Base-by-base conservation (phyloP, 805 yeast species). In the Komagataella phaffii region DNA sequence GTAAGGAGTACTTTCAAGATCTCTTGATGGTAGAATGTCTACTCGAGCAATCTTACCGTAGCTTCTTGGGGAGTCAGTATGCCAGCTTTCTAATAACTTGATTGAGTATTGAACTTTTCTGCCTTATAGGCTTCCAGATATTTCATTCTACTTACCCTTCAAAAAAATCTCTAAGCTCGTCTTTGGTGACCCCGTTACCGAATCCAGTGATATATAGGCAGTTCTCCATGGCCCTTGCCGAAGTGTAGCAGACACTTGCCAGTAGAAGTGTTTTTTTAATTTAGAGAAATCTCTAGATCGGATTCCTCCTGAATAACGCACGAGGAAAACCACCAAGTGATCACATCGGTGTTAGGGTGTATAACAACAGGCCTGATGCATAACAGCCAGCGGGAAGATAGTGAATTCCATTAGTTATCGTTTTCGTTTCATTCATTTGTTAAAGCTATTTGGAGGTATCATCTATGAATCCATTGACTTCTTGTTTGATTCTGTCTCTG, bases 401-500 rank as follows among this genome's bases (percentile, higher is more conserved):
- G 40, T 30, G 23, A 21, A 3, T 21, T 21, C 6, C 6, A 21
- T 30, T 30, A 8, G 40, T 8, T 30, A 7, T 30, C 40, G 14
- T 30, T 30, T 1, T 21, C 23, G 23, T 21, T 21, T 21, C 23
- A 8, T 30, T 30, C 40, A 30, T 14, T 30, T 8, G 12, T 30
- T 30, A 30, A 30, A 30, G 40, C 40, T 30, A 30, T 30, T 10
- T 30, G 40, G 40, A 30, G 40, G 40, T 30, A 30, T 30, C 40
- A 30, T 51, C 53, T 30, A 51, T 48, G 45, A 51, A 17, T 24
- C 48, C 51, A 23, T 63, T 59, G 46, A 66, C 65, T 21, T 64
- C 66, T 17, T 55, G 55, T 52, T 59, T 63, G 40, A 65, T 53
- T 7, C 58, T 60, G 51, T 63, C 61, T 46, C 54, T 62, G 48